Conservation (phyloP, 768 basidiomycete genomes). For the Amanita pseudoporphyria region DNA sequence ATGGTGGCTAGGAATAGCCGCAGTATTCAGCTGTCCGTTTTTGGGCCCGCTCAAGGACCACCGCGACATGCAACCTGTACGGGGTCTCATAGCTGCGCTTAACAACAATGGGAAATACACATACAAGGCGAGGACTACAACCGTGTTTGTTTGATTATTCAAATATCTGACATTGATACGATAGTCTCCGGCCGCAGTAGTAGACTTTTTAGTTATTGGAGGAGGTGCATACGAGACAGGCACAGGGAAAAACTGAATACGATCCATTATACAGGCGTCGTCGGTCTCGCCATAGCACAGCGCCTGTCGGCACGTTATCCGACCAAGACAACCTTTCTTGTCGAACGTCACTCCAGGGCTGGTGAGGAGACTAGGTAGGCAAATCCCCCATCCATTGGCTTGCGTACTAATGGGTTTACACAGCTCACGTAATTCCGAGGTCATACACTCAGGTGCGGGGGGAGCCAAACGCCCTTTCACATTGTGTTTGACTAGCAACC, state of each 20-base stretch:
- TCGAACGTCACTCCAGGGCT: conserved; percentile 65
- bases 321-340: conserved; percentile 61
- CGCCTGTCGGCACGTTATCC: conserved; percentile 56
- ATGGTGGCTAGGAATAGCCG: no score
- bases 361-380: conserved; percentile 82
- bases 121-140: conserved; percentile 42
- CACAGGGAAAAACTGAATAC: neutral
- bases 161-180: neutral
- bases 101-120: conserved; percentile 50
- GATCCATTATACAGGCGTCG: conserved; percentile 41
- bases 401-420: neutral
- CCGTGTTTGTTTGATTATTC: neutral
- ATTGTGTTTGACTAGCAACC: neutral
- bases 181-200: conserved; percentile 55
- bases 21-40: neutral
- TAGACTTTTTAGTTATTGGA: conserved; percentile 85
- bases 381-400: neutral
- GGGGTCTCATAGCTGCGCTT: conserved; percentile 48
- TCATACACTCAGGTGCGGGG: conserved; percentile 74
- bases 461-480: neutral
- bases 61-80: conserved; percentile 24
- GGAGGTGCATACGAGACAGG: conserved; percentile 45
- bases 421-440: conserved; percentile 91
- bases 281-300: conserved; percentile 83
- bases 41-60: neutral